Base-by-base conservation (phyloP, 2,329 filamentous ascomycete genomes). In the Claviceps sp. region DNA sequence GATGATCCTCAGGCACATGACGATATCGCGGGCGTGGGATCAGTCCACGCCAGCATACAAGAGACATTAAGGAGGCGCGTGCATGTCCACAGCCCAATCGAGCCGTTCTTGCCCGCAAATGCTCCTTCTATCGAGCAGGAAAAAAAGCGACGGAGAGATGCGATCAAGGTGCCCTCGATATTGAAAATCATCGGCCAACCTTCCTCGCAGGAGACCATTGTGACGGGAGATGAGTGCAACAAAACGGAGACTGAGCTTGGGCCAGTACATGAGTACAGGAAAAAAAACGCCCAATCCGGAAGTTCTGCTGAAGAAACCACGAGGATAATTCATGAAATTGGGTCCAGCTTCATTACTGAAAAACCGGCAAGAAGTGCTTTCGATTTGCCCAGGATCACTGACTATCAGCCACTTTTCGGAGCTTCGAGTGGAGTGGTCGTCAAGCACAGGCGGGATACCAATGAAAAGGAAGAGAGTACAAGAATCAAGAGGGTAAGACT, bases 41-140 rank as follows among this genome's bases (percentile, higher is more conserved):
- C 36, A 47, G 22, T 30, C 36, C 30, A 43, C 24, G 9, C 38
- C 20, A 22, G 16, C 43, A 4, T 24, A 7, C 40, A 47, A 45
- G 48, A 53, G 7, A 37, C 34, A 34, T 16, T 20, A 3, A 38
- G 37, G 34, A 54, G 44, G 40, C 48, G 50, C 43, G 54, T 55
- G 8, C 51, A 53, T 24, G 54, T 55, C 46, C 48, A 53, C 20
- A 53, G 48, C 47, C 51, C 55, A 30, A 47, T 52, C 6, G 52
- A 58, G 30, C 47, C 51, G 4, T 18, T 53, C n/a, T 59, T 58
- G 8, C 60, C 60, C 2, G 60, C 55, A 2, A 55, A 55, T 5
- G 61, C 64, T 5, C 63, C 59, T n/a, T 67, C 67, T 1, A 52
- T 70, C 36, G 55, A 62, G 46, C 63, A 71, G 47, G 69, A 71